phyloP scores from a whole-genome alignment of 345 rosid genomes.

The Populus tremula region DNA sequence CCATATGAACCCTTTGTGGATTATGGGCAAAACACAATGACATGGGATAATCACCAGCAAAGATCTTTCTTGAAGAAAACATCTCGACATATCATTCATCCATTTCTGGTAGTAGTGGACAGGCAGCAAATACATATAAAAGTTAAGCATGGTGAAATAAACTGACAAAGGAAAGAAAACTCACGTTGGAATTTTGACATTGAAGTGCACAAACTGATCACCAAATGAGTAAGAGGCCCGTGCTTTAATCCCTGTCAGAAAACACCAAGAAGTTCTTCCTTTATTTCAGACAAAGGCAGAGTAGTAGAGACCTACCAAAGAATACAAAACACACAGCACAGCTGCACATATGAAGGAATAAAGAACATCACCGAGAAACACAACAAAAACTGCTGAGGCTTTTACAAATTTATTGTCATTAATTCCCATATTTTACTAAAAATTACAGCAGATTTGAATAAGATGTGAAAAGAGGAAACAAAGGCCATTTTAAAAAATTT shows the following conservation, averaged over 20 bases:
- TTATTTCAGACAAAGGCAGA: neutral
- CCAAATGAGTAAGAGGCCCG: slow-evolving; percentile 70
- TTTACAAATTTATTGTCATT: neutral
- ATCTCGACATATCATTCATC: neutral
- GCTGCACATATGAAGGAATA: neutral
- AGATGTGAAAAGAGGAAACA: neutral
- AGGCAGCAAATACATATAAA: neutral
- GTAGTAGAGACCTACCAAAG: neutral
- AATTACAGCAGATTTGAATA: neutral
- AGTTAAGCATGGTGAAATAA: neutral
- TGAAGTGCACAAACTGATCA: slow-evolving; percentile 92
- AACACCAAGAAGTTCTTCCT: neutral
- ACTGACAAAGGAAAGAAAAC: slow-evolving; percentile 13
- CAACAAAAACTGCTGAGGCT: neutral
- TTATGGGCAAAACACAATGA: neutral
- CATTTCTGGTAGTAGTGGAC: neutral
- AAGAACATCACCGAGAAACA: neutral
- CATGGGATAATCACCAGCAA: too few relatives aligned
- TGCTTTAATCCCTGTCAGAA: slow-evolving; percentile 66
- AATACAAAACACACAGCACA: neutral
- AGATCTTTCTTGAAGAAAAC: neutral
- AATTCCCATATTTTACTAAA: neutral
- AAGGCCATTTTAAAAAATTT: neutral
- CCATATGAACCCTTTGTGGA: neutral
- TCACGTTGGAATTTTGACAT: slow-evolving; percentile 84